phyloP scores from a whole-genome alignment of 192 early-diverging fungal genomes.

The Coemansia sp. region DNA sequence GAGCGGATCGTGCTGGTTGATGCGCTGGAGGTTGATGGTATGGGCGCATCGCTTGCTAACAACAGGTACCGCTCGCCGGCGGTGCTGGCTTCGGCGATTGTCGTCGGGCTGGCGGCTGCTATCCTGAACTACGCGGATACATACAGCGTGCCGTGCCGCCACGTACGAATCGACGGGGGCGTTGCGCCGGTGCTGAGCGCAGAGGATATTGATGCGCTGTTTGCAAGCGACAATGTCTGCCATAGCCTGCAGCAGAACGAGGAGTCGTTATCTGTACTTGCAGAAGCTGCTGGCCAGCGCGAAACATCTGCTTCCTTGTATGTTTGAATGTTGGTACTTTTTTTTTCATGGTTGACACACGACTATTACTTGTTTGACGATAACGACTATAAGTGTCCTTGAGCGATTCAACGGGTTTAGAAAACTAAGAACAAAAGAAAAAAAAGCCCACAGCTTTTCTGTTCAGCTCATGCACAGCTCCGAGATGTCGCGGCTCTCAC shows the following conservation, averaged over 20 bases:
- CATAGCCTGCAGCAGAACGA: slow-evolving; percentile 2
- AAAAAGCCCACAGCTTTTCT: background rate
- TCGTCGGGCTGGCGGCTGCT: slow-evolving; percentile 40
- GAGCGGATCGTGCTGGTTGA: slow-evolving; percentile 29
- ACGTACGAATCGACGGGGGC: slow-evolving; percentile 9
- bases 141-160: slow-evolving; percentile 22
- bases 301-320: slow-evolving; percentile 31
- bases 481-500: slow-evolving; percentile 43
- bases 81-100: slow-evolving; percentile 32
- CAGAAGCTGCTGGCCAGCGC: slow-evolving; percentile 8
- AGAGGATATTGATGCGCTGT: slow-evolving; percentile 24
- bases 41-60: background rate
- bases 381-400: too few species aligned
- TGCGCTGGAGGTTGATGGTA: slow-evolving; percentile 5
- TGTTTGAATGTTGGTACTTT: slow-evolving; percentile 19
- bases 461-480: background rate
- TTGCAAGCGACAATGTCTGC: slow-evolving; percentile 10
- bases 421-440: background rate
- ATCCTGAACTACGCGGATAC: slow-evolving; percentile 42
- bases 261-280: background rate
- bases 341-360: too few species aligned
- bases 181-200: background rate
- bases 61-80: slow-evolving; percentile 41
- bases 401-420: too few species aligned
- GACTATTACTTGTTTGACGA: too few species aligned